Evolutionary conservation across 495 filamentous ascomycete genomes (phyloP), one percentile per base, ranked within the genome.

Genomic region (Aspergillus indologenus): DNA sequence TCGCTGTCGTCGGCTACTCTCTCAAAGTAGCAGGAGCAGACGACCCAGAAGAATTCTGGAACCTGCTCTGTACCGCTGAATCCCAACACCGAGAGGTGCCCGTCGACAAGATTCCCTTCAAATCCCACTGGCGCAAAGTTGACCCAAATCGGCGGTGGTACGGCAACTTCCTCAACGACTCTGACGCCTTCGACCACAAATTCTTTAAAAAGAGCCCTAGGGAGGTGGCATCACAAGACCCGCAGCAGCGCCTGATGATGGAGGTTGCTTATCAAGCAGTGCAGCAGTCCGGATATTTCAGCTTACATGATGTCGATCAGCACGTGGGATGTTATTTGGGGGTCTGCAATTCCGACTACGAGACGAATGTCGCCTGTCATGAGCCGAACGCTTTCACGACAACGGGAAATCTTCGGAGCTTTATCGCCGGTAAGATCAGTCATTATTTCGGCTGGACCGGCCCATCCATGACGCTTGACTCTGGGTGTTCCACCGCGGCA

Each of bases 171-270:
- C 53, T 83, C 12, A 40, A 63, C 7, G 70, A 76, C 31, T 44
- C 45, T 14, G 78, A 80, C 47, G 58, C 62, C 0, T 82, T 81
- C 43, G 83, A 85, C 50, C 74, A 80, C 48, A 54, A 64, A 9
- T 84, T 85, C 68, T 86, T 83, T 71, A 74, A 71, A 54, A 72
- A 65, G 29, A 75, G 64, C 31, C 59, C 73, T 0, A 68, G 77
- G 1, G 83, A 86, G 61, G 69, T 72, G 0, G 56, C 60, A 0
- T 67, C 69, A 1, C 79, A 75, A 62, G 83, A 83, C 52, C 83
- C 81, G 1, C 79, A 82, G 57, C 79, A 80, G 44, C 68, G 82
- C 0, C 67, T 78, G 0, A 34, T 79, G 1, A 72, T 85, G 6
- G 69, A 83, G 44, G 57, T 67, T 0, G 68, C 75, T 0, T 83